Percentiles rank a stretch among this genome's conserved stretches.
Evolutionary conservation across 371 early-diverging fungal species (phyloP).

Genomic region (Massospora cicadina): DNA sequence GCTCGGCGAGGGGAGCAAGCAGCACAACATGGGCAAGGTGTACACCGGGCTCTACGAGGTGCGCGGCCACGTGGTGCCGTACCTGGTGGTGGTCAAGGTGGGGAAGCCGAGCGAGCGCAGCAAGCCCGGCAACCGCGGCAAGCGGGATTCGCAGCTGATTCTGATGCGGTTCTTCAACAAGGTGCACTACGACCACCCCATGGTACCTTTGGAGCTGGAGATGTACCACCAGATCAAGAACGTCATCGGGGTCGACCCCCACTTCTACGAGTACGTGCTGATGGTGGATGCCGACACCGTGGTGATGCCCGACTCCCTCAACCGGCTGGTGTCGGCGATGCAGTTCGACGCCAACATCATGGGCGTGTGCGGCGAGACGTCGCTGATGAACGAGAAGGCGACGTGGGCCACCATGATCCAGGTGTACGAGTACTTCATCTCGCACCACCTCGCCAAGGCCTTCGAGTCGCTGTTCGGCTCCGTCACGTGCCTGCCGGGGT

Average conservation of each 20-base stretch:
- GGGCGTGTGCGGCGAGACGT: constrained; percentile 88
- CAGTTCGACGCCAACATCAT: constrained; percentile 75
- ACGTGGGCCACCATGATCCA: constrained; percentile 96
- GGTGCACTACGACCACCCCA: constrained; percentile 79
- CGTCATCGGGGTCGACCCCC: constrained; percentile 74
- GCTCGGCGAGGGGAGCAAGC: constrained; percentile 73
- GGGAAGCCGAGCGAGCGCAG: constrained; percentile 60
- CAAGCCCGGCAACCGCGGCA: constrained; percentile 94
- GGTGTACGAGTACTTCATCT: constrained; percentile 97
- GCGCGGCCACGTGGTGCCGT: constrained; percentile 74
- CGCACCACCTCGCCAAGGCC: constrained; percentile 93
- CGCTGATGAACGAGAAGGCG: constrained; percentile 67
- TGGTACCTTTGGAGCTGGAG: constrained; percentile 86
- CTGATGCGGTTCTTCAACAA: constrained; percentile 95
- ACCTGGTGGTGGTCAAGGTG: constrained; percentile 83
- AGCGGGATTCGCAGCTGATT: constrained; percentile 97
- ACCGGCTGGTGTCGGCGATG: constrained; percentile 73
- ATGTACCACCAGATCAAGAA: constrained; percentile 85
- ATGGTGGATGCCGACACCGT: constrained; percentile 95
- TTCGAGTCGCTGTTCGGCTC: constrained; percentile 99
- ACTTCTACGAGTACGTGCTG: constrained; percentile 78
- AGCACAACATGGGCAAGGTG: constrained; percentile 91
- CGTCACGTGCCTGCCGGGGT: constrained; percentile 91
- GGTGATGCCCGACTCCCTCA: constrained; percentile 64
- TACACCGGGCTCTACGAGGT: constrained; percentile 90